Base-by-base conservation (phyloP, 2,329 filamentous ascomycete species). In the Stenocarpella maydis region DNA sequence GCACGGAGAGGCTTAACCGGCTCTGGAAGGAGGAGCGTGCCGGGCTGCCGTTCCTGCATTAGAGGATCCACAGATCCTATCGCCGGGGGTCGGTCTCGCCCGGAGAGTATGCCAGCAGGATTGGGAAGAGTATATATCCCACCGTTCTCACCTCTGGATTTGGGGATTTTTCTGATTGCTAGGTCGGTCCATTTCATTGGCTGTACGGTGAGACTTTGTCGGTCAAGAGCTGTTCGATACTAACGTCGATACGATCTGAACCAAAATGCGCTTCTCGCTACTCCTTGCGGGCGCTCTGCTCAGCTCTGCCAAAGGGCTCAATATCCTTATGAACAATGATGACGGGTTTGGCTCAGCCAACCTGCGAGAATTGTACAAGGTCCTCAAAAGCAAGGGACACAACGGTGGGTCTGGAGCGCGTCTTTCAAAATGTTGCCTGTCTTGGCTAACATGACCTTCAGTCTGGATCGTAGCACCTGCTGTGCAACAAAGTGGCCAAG, bases 341-440 rank as follows among this genome's bases (percentile, higher is more conserved):
- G 80, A 83, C 71, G 80, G 81, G 39, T 83, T 82, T 67, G 80
- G 78, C 21, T 76, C 77, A n/a, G 77, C 79, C 55, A 82, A 82
- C 68, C 77, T 82, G 65, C 77, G 79, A 34, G 80, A 81, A 65
- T 74, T 82, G 34, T 83, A 83, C 74, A 74, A 73, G 54, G 72
- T 75, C 21, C 70, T 78, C 66, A 89, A 88, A 69, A 86, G 87
- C 47, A 82, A 85, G 58, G 89, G 89, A 76, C 89, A 89, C 78
- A 88, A 89, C 73, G 84, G 82, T 43, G 3, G n/a, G 47, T 55
- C 6, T 12, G 34, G 34, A 7, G 2, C 10, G 10, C 34, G 2
- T 37, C n/a, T n/a, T n/a, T n/a, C n/a, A n/a, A n/a, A n/a, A n/a
- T 12, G 2, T 37, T 37, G 5, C 34, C 10, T 5, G 5, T 21